Base-by-base conservation (phyloP, 2,329 filamentous ascomycete genomes). In the Ophiostoma australiae region DNA sequence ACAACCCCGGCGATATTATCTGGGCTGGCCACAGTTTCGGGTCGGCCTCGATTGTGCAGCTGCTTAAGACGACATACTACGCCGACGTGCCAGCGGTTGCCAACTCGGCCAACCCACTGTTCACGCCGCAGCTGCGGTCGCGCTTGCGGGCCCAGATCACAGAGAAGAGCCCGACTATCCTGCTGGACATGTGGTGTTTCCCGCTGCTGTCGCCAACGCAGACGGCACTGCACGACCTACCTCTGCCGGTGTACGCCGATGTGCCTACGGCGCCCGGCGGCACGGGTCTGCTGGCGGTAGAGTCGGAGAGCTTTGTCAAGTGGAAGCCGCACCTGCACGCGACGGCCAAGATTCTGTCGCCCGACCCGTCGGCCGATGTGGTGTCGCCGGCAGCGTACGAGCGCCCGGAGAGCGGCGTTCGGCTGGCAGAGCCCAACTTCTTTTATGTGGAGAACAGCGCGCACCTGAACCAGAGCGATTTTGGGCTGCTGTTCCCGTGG, bases 11-110 rank as follows among this genome's bases (percentile, higher is more conserved):
- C 1, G 87, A 85, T 69, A 88, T 96, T 66, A 86, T 89, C 61
- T 94, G 91, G 77, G 87, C 86, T 0, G 93, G 93, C 4, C 93
- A 97, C 79, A 93, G 90, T 23, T 96, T 96, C 74, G 93, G 93
- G 31, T 90, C 89, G 0, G 86, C 91, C 0, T 92, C 91, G 0
- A 83, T 87, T 27, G 84, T 91, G 1, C 93, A 96, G 77, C 86
- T 96, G 70, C 81, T 94, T 68, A 97, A 97, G 81, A 90, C 87
- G 69, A 87, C 90, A 13, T 94, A 89, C 81, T 92, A 93, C 80
- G 84, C 85, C 15, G 81, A 80, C 55, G 76, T 80, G 1, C 80
- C 85, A 0, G 81, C 82, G 17, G 78, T 87, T 1, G 78, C 79
- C 6, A 76, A 78, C 39, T 85, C 86, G 73, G 81, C 83, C 69